Percentiles rank a stretch among this genome's conserved stretches.
phyloP scores from a whole-genome alignment of 345 rosid species.

The Eucalyptus curtisii region DNA sequence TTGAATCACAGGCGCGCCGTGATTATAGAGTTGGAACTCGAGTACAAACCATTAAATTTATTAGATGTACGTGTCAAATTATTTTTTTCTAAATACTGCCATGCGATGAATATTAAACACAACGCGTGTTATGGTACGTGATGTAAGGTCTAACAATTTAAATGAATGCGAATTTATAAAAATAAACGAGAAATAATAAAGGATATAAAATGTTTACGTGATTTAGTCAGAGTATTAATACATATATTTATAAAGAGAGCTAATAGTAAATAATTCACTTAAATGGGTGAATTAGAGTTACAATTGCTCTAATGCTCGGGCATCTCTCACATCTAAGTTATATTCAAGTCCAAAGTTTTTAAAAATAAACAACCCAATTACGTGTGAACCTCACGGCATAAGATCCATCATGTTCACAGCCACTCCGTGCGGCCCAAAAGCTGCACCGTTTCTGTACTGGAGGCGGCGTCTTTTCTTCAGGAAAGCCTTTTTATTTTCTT shows the following conservation, averaged over 20 bases:
- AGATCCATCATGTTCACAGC: too few species aligned
- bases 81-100: neutral
- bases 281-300: neutral
- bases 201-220: too few species aligned
- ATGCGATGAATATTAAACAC: neutral
- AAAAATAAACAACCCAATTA: too few species aligned
- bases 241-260: too few species aligned
- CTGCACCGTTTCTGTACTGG: too few species aligned
- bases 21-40: neutral
- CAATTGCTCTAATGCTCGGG: too few species aligned
- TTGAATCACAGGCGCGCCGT: neutral
- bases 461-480: neutral
- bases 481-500: neutral
- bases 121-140: neutral
- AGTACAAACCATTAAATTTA: neutral
- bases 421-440: too few species aligned
- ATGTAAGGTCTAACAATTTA: neutral
- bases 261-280: too few species aligned
- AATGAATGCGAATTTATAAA: fast-evolving
- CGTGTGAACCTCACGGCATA: neutral
- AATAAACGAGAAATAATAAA: too few species aligned
- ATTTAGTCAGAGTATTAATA: fast-evolving
- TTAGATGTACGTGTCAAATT: too few species aligned
- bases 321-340: too few species aligned
- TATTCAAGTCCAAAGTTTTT: too few species aligned